Percentiles rank a stretch among this genome's conserved stretches.
Conservation (phyloP, 305 asterid species). For the Fraxinus angustifolia region DNA sequence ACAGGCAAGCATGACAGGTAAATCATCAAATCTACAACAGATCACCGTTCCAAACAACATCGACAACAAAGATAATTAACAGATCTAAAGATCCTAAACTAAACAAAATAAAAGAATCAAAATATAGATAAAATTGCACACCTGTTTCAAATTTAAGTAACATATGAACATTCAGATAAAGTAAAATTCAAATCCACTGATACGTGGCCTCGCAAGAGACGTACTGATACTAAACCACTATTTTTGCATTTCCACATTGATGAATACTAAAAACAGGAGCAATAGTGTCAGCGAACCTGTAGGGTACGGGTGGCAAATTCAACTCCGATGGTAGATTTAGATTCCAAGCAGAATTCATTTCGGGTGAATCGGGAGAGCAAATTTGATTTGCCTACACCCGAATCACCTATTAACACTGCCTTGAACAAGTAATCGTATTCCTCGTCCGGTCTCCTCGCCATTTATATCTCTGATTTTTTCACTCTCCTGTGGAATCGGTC, state of each 20-base stretch:
- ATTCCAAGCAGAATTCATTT: slow-evolving; percentile 62
- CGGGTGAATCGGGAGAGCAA: slow-evolving; percentile 62
- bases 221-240: not conserved
- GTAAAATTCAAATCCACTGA: not conserved
- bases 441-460: slow-evolving; percentile 65
- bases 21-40: not conserved
- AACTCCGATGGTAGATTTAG: slow-evolving; percentile 71
- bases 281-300: slow-evolving; percentile 29
- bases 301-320: slow-evolving; percentile 74
- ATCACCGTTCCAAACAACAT: not conserved
- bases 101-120: not conserved
- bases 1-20: not conserved
- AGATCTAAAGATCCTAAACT: slow-evolving; percentile 18
- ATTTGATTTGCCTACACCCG: slow-evolving; percentile 62
- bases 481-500: slow-evolving; percentile 20
- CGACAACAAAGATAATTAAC: not conserved
- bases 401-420: slow-evolving; percentile 61
- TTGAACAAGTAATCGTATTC: slow-evolving; percentile 67
- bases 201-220: not conserved
- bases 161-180: not conserved
- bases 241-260: not conserved
- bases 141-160: not conserved
- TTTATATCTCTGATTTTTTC: slow-evolving; percentile 11
- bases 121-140: not conserved
- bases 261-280: slow-evolving; percentile 9